Base-by-base conservation (phyloP, 2,329 filamentous ascomycete species). In the Colletotrichum plurivorum region DNA sequence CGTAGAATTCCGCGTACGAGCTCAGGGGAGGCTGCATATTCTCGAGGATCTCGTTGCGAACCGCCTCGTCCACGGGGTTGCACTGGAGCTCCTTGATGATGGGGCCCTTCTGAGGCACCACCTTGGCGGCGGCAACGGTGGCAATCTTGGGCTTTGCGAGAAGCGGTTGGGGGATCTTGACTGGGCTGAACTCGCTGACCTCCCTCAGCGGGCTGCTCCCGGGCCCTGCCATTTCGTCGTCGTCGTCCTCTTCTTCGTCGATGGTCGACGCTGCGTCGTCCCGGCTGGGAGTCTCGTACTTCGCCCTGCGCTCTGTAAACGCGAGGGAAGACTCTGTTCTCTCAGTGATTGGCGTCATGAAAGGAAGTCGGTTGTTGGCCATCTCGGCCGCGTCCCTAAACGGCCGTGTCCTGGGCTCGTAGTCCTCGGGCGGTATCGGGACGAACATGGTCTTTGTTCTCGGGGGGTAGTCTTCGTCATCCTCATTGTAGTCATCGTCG, bases 321-420 rank as follows among this genome's bases (percentile, higher is more conserved):
- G 72, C 92, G 5, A 98, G 82, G 0, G 95, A 98, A 12, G 91
- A 93, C 80, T 99, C 96, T 0, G 96, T 99, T 75, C 94, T 91
- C 80, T 99, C 96, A 1, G 96, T 95, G 73, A 99, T 99, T 1
- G 96, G 96, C 0, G 96, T 99, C 96, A 99, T 98, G 79, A 98
- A 99, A 3, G 95, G 96, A 10, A 98, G 85, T 63, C 95, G 92
- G 80, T 95, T 97, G 76, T 98, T 97, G 69, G 94, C 94, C 79
- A 92, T 87, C 78, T 94, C 88, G 43, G 84, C 88, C 76, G 94
- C 89, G 79, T 97, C 93, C 76, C 94, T 91, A 85, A 92, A 97
- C 67, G 93, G 93, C 55, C 91, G 88, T 65, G 88, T 92, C 18
- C 94, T 92, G 52, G 93, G 89, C 73, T 95, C 90, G 78, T 94